These are phyloP conservation scores for Candida succiphila DNA, from an alignment of 805 yeast species.

Conservation along the genomic window DNA sequence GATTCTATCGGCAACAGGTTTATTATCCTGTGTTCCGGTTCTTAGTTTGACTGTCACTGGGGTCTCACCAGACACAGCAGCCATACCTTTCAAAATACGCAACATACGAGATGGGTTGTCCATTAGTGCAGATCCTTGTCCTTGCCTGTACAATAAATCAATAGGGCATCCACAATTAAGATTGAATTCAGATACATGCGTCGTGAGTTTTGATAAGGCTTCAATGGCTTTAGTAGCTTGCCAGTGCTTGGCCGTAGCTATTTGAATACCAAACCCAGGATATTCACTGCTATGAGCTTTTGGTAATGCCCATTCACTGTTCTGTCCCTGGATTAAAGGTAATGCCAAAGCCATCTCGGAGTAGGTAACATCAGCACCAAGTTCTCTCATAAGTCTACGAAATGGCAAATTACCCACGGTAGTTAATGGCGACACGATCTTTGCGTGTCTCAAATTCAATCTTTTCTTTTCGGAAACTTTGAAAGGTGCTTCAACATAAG, in stretches of 20 bases:
- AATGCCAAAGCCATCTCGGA: constrained; percentile 89
- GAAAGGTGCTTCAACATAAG: constrained; percentile 71
- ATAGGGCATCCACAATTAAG: constrained; percentile 97
- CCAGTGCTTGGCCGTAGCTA: constrained; percentile 88
- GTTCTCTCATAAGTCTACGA: constrained; percentile 80
- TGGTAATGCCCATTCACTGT: constrained; percentile 96
- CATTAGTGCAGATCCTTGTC: constrained; percentile 90
- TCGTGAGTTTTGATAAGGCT: constrained; percentile 47
- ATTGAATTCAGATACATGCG: constrained; percentile 71
- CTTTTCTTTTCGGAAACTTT: constrained; percentile 74
- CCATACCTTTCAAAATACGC: constrained; percentile 81
- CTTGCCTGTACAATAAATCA: constrained; percentile 85
- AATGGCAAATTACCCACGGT: constrained; percentile 97
- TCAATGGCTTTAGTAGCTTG: constrained; percentile 93
- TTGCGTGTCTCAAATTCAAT: constrained; percentile 58
- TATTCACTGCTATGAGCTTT: constrained; percentile 76
- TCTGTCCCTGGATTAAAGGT: constrained; percentile 82
- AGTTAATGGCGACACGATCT: constrained; percentile 90
- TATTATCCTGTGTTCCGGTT: constrained; percentile 79
- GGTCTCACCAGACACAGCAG: constrained; percentile 75
- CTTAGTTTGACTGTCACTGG: constrained; percentile 90
- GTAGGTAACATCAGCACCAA: constrained; percentile 91
- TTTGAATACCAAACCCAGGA: constrained; percentile 89
- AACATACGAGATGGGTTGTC: constrained; percentile 79
- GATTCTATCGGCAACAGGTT: constrained; percentile 78